A percentile compares a stretch with the other conserved stretches of the same genome.
These are phyloP conservation scores for Tephrocybe sp. DNA, from an alignment of 768 basidiomycete genomes.

Conservation along the genomic window DNA sequence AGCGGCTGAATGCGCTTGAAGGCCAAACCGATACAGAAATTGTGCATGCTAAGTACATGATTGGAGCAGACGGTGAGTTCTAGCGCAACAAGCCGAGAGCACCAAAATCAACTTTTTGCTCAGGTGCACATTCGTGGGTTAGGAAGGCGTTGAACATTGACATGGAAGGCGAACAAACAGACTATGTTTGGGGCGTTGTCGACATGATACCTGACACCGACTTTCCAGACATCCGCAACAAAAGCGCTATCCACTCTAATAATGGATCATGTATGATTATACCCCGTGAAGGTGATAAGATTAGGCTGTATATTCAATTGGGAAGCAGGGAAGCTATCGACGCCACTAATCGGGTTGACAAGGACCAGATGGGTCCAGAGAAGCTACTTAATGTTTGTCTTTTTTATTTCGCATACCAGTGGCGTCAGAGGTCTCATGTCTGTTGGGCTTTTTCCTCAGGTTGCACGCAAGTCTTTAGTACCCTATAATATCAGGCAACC, in stretches of 20 bases:
- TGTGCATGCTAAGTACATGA: constrained; percentile 69
- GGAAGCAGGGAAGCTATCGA: constrained; percentile 45
- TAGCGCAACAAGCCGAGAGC: neutral
- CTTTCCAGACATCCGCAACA: constrained; percentile 74
- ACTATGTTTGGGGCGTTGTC: constrained; percentile 82
- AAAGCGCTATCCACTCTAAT: constrained; percentile 62
- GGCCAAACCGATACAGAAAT: constrained; percentile 43
- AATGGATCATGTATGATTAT: constrained; percentile 72
- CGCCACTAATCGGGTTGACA: constrained; percentile 48
- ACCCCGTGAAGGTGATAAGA: constrained; percentile 65
- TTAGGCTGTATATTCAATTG: constrained; percentile 72
- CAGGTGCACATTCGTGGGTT: constrained; percentile 84
- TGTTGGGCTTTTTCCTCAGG: constrained; percentile 30
- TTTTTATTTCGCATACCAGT: neutral
- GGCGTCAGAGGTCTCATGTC: neutral
- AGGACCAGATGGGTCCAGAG: constrained; percentile 44
- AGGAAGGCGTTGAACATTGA: constrained; percentile 59
- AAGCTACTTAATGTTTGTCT: constrained; percentile 49
- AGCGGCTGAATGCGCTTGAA: constrained; percentile 35
- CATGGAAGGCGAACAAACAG: constrained; percentile 78
- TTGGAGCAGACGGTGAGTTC: constrained; percentile 70
- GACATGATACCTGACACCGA: constrained; percentile 70
- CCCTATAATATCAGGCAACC: constrained; percentile 54
- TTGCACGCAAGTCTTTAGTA: constrained; percentile 50
- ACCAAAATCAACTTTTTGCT: neutral